Evolutionary conservation across 2,329 filamentous ascomycete species (phyloP), one percentile per base, ranked within the genome.

Genomic region (Didymella glomerata): DNA sequence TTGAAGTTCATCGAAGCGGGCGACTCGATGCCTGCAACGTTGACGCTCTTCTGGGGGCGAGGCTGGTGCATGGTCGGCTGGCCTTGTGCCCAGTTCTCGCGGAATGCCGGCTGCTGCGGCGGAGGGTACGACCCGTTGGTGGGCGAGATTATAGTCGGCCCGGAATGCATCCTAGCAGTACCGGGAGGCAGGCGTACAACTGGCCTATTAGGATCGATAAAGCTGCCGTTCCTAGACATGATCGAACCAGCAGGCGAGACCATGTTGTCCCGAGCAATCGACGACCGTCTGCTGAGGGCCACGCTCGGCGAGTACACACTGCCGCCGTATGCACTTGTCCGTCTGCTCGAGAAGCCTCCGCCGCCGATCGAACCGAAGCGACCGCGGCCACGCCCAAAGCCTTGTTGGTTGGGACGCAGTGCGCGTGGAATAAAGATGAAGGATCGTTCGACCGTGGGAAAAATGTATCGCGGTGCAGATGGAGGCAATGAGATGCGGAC

Each of bases 351-450:
- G 54, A 90, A 70, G 82, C 92, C 76, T 82, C 92, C 75, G 18
- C 69, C 65, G 83, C 89, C 78, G 55, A 80, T 80, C 1, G 90
- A 85, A 16, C 87, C 87, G 57, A 91, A 90, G 36, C 91, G 90
- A 60, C 90, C 90, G 54, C 90, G 85, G 51, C 85, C 85, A 54
- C 86, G 83, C 42, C 83, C 83, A 66, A 89, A 86, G 28, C 88
- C 86, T 80, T 96, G 92, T 76, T 96, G 93, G 75, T 97, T 97
- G 14, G 95, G 95, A 67, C 95, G 88, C 81, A 97, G 85, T 11
- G 94, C 94, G 66, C 95, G 86, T 13, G 95, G 95, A 61, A 99
- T 99, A 79, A 99, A 99, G 70, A 97, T 96, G 77, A 99, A 99
- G 0, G 95, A 98, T 65, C 95, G 85, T 70, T 97, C 93, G 46